phyloP scores from a whole-genome alignment of 2,329 filamentous ascomycete genomes.

The Acephala macrosclerotiorum region DNA sequence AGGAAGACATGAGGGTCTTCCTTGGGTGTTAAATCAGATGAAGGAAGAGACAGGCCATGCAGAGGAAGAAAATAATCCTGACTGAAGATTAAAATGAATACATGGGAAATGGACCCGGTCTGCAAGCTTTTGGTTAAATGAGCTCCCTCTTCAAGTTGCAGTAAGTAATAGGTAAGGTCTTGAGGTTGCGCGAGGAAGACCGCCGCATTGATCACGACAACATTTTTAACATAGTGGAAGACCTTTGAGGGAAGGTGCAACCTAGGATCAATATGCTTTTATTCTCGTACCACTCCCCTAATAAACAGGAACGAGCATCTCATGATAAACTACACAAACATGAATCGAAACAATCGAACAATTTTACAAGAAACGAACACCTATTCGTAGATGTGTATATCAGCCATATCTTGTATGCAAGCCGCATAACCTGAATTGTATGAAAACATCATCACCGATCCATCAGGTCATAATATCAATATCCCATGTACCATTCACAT shows the following conservation, averaged over 20 bases:
- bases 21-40: not conserved
- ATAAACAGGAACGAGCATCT: slow-evolving; percentile 23
- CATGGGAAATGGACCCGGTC: not conserved
- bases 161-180: not conserved
- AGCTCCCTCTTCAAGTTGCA: not conserved
- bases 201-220: not conserved
- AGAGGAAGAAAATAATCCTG: not conserved
- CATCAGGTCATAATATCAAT: slow-evolving; percentile 24
- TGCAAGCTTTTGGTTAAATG: not conserved
- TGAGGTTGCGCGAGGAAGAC: not conserved
- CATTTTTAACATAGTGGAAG: not conserved
- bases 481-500: slow-evolving; percentile 21
- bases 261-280: slow-evolving; percentile 9
- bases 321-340: slow-evolving; percentile 21
- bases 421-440: not conserved
- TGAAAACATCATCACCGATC: slow-evolving; percentile 19
- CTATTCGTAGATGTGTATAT: slow-evolving; percentile 19
- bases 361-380: slow-evolving; percentile 18
- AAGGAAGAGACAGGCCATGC: not conserved
- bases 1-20: slow-evolving; percentile 7
- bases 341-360: not conserved
- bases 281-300: slow-evolving; percentile 11
- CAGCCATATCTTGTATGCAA: slow-evolving; percentile 22
- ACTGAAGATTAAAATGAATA: slow-evolving; percentile 6
- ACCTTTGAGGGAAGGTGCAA: slow-evolving; percentile 14